phyloP scores from a whole-genome alignment of 2,329 filamentous ascomycete species.

The Aspergillus quadrilineatus region DNA sequence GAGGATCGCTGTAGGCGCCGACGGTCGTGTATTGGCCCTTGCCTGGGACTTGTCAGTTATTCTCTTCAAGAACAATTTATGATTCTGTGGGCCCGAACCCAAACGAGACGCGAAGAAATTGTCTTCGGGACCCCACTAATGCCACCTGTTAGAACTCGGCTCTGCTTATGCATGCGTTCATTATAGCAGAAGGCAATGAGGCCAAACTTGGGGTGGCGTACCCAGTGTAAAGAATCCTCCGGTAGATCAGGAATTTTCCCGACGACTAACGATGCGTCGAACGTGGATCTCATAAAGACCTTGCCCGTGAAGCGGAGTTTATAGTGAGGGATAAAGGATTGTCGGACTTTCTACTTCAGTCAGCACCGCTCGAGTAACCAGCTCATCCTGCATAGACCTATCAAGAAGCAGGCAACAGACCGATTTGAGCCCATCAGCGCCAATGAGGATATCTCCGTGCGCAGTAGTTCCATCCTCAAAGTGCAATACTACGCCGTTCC shows the following conservation, averaged over 20 bases:
- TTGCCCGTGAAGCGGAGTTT: constrained; percentile 46
- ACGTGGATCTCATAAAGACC: constrained; percentile 48
- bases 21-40: constrained; percentile 43
- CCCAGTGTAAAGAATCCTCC: constrained; percentile 46
- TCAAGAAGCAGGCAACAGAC: constrained; percentile 35
- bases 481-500: constrained; percentile 33
- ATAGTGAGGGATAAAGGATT: constrained; percentile 46
- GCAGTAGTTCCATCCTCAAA: constrained; percentile 52
- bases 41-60: constrained; percentile 14
- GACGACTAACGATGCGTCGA: constrained; percentile 42
- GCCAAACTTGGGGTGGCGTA: constrained; percentile 3
- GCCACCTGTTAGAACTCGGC: too few relatives aligned
- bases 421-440: constrained; percentile 56
- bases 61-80: too few relatives aligned
- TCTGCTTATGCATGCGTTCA: too few relatives aligned
- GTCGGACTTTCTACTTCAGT: constrained; percentile 23
- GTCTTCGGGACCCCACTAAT: constrained; percentile 43
- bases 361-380: neutral
- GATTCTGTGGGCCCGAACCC: constrained; percentile 20
- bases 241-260: constrained; percentile 37
- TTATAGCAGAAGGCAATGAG: neutral
- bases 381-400: neutral
- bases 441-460: constrained; percentile 51
- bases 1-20: constrained; percentile 44
- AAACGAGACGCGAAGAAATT: constrained; percentile 48